Percentiles rank a stretch among this genome's conserved stretches.
Evolutionary conservation across 2,329 filamentous ascomycete genomes (phyloP).

Genomic region (Cylindrodendrum hubeiense): DNA sequence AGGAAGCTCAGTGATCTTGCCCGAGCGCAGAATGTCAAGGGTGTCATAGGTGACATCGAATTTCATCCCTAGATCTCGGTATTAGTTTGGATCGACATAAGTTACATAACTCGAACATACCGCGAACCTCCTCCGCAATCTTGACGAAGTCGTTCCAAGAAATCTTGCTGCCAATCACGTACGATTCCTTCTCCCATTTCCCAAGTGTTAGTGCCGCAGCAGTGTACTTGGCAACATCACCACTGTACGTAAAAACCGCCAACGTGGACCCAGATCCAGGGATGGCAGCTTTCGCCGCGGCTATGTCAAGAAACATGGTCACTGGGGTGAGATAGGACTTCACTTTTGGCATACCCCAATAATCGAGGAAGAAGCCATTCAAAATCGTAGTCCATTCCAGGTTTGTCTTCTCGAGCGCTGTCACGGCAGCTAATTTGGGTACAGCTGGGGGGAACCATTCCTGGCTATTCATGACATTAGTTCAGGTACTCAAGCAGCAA

Average conservation of each 20-base stretch:
- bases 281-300: constrained; percentile 43
- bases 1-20: constrained; percentile 19
- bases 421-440: not conserved
- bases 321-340: not conserved
- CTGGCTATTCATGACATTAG: not conserved
- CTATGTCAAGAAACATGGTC: constrained; percentile 50
- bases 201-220: not conserved
- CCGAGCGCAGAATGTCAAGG: not conserved
- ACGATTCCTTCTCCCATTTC: constrained; percentile 12
- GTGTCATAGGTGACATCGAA: constrained; percentile 16
- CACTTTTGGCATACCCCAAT: constrained; percentile 2
- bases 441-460: not conserved
- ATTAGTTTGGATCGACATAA: not conserved
- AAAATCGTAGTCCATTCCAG: not conserved
- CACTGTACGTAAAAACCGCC: constrained; percentile 4
- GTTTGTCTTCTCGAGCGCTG: not conserved
- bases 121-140: constrained; percentile 13
- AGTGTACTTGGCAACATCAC: not conserved
- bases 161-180: constrained; percentile 21
- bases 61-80: not conserved
- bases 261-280: not conserved
- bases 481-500: not conserved
- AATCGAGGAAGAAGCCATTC: constrained; percentile 12
- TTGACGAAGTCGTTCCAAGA: constrained; percentile 6
- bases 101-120: not conserved